A percentile compares a stretch with the other conserved stretches of the same genome.
Evolutionary conservation across 306 rosid genomes (phyloP).

Genomic region (Acacia confusa): DNA sequence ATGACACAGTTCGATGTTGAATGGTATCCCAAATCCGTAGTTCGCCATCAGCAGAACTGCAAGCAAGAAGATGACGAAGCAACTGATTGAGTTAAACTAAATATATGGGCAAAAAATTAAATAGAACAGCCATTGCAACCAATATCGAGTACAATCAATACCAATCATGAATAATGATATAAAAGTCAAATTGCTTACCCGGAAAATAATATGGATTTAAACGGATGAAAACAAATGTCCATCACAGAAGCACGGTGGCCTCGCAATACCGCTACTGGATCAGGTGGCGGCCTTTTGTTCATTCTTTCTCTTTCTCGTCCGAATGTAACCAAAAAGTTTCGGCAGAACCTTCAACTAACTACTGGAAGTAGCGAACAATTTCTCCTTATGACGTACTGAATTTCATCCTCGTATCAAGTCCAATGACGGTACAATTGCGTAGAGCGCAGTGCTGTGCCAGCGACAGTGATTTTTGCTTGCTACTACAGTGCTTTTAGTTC

Average conservation of each 20-base stretch:
- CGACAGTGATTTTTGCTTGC: neutral
- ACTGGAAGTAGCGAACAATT: neutral
- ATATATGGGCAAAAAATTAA: neutral
- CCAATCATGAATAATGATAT: neutral
- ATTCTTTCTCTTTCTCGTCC: slow-evolving; percentile 33
- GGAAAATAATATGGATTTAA: slow-evolving; percentile 57
- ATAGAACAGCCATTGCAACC: neutral
- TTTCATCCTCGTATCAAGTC: neutral
- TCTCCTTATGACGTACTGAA: neutral
- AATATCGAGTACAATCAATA: neutral
- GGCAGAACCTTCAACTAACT: neutral
- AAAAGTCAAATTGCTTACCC: slow-evolving; percentile 42
- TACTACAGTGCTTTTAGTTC: neutral
- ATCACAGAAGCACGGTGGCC: slow-evolving; percentile 89
- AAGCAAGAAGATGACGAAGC: slow-evolving; percentile 12
- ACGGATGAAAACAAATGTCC: slow-evolving; percentile 73
- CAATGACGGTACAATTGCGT: neutral
- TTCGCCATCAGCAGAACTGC: slow-evolving; percentile 88
- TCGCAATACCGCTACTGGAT: slow-evolving; percentile 82
- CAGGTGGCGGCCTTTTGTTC: slow-evolving; percentile 75
- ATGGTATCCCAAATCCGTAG: slow-evolving; percentile 81
- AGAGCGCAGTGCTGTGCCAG: neutral
- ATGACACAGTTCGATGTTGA: slow-evolving; percentile 74
- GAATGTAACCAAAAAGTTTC: neutral
- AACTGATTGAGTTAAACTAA: neutral